Evolutionary conservation across 495 filamentous ascomycete genomes (phyloP), one percentile per base, ranked within the genome.

Genomic region (Chaetomidium leptoderma): DNA sequence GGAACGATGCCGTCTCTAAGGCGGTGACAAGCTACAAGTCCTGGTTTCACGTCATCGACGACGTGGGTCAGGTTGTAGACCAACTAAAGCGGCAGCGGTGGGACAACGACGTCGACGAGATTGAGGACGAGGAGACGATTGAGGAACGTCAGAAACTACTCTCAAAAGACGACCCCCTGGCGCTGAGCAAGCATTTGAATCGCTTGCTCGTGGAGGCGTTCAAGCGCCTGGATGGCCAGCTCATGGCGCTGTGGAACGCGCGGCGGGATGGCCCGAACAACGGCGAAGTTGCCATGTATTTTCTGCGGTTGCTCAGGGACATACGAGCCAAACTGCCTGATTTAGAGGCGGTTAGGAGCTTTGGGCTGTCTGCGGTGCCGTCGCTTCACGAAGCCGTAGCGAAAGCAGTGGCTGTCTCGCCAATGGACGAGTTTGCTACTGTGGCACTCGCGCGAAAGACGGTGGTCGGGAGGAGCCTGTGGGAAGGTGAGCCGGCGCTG

Each of bases 261-360:
- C 75, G 78, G 39, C 66, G 71, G 10, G 69, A 76, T 10, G 67
- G 68, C 0, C 67, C 74, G 6, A 62, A 81, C 42, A 72, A 73
- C 29, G 83, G 78, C 1, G 70, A 69, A 11, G 79, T 90, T 42
- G 80, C 85, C 27, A 81, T 83, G 44, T 92, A 91, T 66, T 63
- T 96, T 36, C 69, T 97, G 2, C 86, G 91, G 11, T 68, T 88
- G 0, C 76, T 92, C n/a, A 75, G 93, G 17, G 87, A 95, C 50
- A 75, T 96, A 9, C 78, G 88, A 3, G 75, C 81, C 19, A 76
- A 85, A 11, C 72, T 91, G 13, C 88, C 90, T 1, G 68, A 72
- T 10, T 60, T 77, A 3, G 67, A 75, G 4, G 62, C 55, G 3
- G 68, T 76, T 47, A 66, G 66, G 32, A 50, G 61, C 1, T 83